Conservation (phyloP, 139 green algal genomes). For the Chlorokybus atmophyticus region DNA sequence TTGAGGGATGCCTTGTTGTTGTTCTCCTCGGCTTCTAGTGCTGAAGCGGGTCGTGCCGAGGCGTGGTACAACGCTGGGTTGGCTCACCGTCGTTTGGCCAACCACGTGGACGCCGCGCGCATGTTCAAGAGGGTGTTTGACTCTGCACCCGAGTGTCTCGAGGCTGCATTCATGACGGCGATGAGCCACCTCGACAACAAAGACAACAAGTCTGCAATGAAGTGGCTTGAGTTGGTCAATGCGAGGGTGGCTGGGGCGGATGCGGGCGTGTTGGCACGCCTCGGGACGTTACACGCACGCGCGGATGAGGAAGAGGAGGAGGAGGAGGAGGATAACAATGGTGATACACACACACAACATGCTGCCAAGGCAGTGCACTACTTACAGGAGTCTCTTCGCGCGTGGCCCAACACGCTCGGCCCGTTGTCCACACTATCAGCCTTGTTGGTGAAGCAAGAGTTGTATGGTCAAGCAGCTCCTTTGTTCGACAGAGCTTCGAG, state of each 20-base stretch:
- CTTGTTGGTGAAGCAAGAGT: too few species aligned
- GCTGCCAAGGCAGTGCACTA: too few species aligned
- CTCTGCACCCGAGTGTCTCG: too few species aligned
- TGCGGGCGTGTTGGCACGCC: slow-evolving; percentile 50
- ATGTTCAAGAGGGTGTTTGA: slow-evolving; percentile 60
- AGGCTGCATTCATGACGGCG: too few species aligned
- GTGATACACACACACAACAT: too few species aligned
- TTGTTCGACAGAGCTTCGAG: too few species aligned
- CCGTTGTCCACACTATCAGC: too few species aligned
- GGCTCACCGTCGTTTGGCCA: slow-evolving; percentile 35
- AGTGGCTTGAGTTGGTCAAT: slow-evolving; percentile 66
- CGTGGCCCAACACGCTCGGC: too few species aligned
- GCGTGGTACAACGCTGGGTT: slow-evolving; percentile 63
- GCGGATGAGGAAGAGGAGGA: slow-evolving; percentile 57
- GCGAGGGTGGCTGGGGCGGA: slow-evolving; percentile 54
- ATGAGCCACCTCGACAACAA: too few species aligned
- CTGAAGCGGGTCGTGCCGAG: slow-evolving; percentile 64
- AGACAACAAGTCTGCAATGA: slow-evolving; percentile 42
- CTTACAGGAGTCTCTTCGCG: too few species aligned
- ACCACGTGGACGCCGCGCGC: slow-evolving; percentile 33
- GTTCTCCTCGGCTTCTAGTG: slow-evolving; percentile 7
- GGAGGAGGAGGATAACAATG: too few species aligned
- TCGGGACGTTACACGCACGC: slow-evolving; percentile 56
- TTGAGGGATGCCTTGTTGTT: neutral
- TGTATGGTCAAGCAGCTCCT: too few species aligned